Evolutionary conservation across 805 yeast species (phyloP).

Genomic region (Candida railenensis): DNA sequence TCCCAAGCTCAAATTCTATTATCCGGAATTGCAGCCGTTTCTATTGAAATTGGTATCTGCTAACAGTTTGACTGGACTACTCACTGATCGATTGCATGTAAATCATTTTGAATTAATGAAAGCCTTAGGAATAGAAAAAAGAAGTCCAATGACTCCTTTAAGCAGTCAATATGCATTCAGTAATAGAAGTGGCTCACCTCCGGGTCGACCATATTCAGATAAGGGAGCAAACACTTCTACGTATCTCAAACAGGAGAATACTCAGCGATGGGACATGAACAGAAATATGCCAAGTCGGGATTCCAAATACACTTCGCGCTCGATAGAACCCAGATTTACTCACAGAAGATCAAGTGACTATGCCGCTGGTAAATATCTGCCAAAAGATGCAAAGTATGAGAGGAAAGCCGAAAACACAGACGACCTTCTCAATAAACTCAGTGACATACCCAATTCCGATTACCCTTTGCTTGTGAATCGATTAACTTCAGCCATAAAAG

Average conservation of each 20-base stretch:
- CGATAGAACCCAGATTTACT: not conserved
- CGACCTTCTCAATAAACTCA: not conserved
- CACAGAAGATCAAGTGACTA: not conserved
- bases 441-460: not conserved
- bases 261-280: not conserved
- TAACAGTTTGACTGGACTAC: conserved; percentile 17
- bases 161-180: not conserved
- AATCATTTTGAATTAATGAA: conserved; percentile 6
- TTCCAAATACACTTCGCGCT: not conserved
- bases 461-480: conserved; percentile 8
- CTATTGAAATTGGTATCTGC: conserved; percentile 21
- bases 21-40: conserved; percentile 21
- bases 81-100: conserved; percentile 21
- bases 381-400: not conserved
- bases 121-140: not conserved
- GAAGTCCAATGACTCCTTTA: not conserved
- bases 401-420: not conserved
- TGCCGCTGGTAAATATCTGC: not conserved
- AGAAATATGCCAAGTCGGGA: not conserved
- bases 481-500: conserved; percentile 14
- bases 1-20: conserved; percentile 16
- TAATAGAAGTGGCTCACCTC: not conserved
- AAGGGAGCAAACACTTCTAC: not conserved
- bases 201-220: not conserved
- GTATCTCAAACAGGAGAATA: not conserved